These are phyloP conservation scores for Vanilla planifolia DNA, from an alignment of 106 monocot species.

Conservation along the genomic window DNA sequence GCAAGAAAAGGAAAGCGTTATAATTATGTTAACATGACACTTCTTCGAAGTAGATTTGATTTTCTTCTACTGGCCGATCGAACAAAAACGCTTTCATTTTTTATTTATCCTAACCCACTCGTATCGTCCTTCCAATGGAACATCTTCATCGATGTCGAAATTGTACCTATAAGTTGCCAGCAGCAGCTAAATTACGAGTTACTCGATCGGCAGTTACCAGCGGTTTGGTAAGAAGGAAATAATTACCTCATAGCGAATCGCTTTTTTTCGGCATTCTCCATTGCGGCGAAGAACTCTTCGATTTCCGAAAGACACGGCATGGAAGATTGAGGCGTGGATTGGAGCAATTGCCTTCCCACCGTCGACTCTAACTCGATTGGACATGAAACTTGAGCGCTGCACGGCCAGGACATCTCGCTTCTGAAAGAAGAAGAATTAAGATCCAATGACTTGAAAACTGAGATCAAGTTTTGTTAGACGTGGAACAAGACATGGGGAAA, in stretches of 20 bases:
- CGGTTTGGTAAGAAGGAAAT: not conserved
- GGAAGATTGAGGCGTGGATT: not conserved
- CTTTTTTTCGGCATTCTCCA: slow-evolving; percentile 35
- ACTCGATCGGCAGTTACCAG: not conserved
- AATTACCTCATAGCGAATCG: slow-evolving; percentile 53
- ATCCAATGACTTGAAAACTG: not conserved
- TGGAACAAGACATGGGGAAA: not conserved
- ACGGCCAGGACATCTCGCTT: slow-evolving; percentile 29
- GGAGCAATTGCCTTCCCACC: not conserved
- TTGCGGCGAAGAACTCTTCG: slow-evolving; percentile 59
- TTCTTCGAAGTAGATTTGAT: no score
- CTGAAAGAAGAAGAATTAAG: not conserved
- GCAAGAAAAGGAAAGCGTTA: no score
- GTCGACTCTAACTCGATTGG: slow-evolving; percentile 3
- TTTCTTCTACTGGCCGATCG: no score
- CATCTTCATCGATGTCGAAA: slow-evolving; percentile 53
- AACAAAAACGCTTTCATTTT: no score
- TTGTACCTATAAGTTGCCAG: slow-evolving; percentile 68
- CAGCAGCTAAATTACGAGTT: no score
- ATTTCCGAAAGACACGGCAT: slow-evolving; percentile 42
- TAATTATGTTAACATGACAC: no score
- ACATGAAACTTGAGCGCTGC: slow-evolving; percentile 14
- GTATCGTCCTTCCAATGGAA: slow-evolving; percentile 63
- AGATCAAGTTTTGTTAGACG: not conserved
- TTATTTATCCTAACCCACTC: slow-evolving; percentile 45